Conservation (phyloP, 805 yeast genomes). For the Grigorovia jiainica region DNA sequence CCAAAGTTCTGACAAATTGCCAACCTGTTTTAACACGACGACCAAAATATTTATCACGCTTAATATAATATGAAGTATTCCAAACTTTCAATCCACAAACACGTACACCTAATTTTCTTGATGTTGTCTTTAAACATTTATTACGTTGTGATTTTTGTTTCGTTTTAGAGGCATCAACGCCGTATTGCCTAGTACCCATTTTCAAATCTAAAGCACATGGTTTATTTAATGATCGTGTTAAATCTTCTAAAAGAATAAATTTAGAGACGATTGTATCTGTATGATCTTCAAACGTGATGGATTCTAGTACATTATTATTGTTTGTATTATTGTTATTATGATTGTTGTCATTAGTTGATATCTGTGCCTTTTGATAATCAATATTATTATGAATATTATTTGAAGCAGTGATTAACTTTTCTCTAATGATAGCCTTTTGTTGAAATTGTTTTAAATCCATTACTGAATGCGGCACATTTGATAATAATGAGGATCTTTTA, state of each 20-base stretch:
- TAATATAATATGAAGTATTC: constrained; percentile 47
- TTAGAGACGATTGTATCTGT: constrained; percentile 33
- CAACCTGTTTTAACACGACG: constrained; percentile 60
- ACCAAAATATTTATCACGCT: constrained; percentile 89
- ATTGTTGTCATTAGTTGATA: background rate
- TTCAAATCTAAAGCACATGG: constrained; percentile 93
- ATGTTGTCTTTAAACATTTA: constrained; percentile 77
- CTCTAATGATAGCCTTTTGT: constrained; percentile 19
- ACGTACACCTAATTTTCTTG: constrained; percentile 75
- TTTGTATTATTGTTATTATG: background rate
- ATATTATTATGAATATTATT: background rate
- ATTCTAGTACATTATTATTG: constrained; percentile 4
- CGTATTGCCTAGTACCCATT: constrained; percentile 98
- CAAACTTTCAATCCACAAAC: constrained; percentile 93
- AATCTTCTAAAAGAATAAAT: constrained; percentile 80
- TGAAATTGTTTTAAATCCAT: constrained; percentile 26
- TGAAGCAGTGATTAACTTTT: constrained; percentile 3
- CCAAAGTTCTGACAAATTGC: constrained; percentile 66
- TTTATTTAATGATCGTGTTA: constrained; percentile 68
- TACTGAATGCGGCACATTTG: constrained; percentile 24
- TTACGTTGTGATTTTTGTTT: constrained; percentile 72
- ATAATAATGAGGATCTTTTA: constrained; percentile 15
- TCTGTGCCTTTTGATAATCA: too few relatives aligned
- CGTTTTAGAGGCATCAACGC: constrained; percentile 71
- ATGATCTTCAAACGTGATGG: constrained; percentile 10